Evolutionary conservation across 768 basidiomycete genomes (phyloP), one percentile per base, ranked within the genome.

Genomic region (Chalciporus pseudorubinellus): DNA sequence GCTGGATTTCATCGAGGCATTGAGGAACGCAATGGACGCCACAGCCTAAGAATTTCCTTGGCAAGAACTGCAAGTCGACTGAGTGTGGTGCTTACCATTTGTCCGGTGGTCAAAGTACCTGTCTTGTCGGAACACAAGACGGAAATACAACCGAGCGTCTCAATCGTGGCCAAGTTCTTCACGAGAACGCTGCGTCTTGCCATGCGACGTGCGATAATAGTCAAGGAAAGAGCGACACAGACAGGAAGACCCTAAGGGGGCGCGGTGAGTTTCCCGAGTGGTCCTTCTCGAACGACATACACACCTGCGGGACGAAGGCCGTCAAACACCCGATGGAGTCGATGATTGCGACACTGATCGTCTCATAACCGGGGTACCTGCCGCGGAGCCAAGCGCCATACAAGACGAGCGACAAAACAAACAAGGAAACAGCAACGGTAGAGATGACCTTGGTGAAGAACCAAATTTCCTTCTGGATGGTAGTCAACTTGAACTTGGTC

Each of bases 41-140:
- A 77, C 72, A 6, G 71, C 67, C 74, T 76, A 1, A n/a, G 13
- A 36, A 21, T 16, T 61, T 4, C 51, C 39, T 20, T 20, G 6
- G 5, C 9, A 22, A 7, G 11, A 5, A 16, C 34, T n/a, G 13
- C 8, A 5, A 13, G 18, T n/a, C 6, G 12, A n/a, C 39, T 8
- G 14, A 13, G 39, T n/a, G 49, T 14, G 6, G 3, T 16, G 36
- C 64, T 56, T 45, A 67, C 72, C 81, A 82, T 82, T 55, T 70
- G 70, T 21, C 75, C 77, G 41, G 75, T 63, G 1, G 77, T 81
- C 29, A 81, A 62, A 13, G 77, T 80, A n/a, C 78, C 77, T 1
- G 76, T 76, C 52, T 82, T 83, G 65, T 83, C 82, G 6, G 77
- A 77, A 59, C 78, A 79, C 19, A 83, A 50, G 31, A 80, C 74